phyloP scores from a whole-genome alignment of 495 filamentous ascomycete genomes.

The Lentithecium fluviatile region DNA sequence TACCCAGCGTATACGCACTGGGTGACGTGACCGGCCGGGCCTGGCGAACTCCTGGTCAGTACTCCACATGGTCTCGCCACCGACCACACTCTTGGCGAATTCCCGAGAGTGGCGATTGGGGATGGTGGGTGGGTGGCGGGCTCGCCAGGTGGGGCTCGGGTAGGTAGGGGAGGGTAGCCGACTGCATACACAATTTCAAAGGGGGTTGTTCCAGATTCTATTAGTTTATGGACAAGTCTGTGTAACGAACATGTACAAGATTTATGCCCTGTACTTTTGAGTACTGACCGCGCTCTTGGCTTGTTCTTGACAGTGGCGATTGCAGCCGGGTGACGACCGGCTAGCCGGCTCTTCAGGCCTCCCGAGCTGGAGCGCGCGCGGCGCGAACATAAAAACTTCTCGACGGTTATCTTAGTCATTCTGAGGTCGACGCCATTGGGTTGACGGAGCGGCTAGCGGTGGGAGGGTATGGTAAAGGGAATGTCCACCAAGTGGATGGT shows the following conservation, averaged over 20 bases:
- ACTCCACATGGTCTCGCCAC: neutral
- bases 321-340: conserved; percentile 58
- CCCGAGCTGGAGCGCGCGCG: conserved; percentile 50
- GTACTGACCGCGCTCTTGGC: neutral
- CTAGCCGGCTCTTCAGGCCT: conserved; percentile 58
- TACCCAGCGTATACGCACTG: conserved; percentile 56
- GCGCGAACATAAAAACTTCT: conserved; percentile 58
- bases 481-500: conserved; percentile 48
- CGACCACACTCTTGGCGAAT: neutral
- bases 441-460: conserved; percentile 59
- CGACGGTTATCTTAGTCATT: conserved; percentile 60
- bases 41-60: conserved; percentile 54
- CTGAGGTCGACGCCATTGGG: conserved; percentile 58
- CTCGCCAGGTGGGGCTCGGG: too few species aligned
- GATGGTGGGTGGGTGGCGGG: too few species aligned
- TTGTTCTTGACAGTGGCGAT: conserved; percentile 50
- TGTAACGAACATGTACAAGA: too few species aligned
- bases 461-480: conserved; percentile 53
- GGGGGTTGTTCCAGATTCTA: too few species aligned
- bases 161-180: too few species aligned
- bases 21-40: conserved; percentile 62
- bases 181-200: too few species aligned
- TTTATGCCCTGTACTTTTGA: too few species aligned
- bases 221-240: too few species aligned
- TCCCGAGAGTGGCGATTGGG: neutral